phyloP scores from a whole-genome alignment of 345 rosid genomes.

The Lepidium sativum region DNA sequence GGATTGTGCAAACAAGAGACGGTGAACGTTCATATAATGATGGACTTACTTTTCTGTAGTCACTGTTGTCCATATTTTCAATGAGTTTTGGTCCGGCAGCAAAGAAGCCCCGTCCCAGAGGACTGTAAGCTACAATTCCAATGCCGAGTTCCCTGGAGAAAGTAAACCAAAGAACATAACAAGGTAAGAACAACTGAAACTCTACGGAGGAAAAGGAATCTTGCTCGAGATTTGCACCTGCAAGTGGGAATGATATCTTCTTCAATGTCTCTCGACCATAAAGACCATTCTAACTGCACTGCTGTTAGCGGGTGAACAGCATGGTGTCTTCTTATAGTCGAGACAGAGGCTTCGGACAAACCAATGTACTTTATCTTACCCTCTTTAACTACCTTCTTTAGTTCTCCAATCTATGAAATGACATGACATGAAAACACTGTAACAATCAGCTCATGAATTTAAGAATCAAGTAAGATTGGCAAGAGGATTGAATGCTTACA shows the following conservation, averaged over 20 bases:
- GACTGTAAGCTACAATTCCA: slow-evolving; percentile 62
- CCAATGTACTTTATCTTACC: slow-evolving; percentile 61
- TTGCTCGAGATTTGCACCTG: neutral
- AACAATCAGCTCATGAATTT: neutral
- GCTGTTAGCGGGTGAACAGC: slow-evolving; percentile 52
- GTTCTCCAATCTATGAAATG: slow-evolving; percentile 30
- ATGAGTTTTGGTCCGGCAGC: slow-evolving; percentile 39
- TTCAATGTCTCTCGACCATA: slow-evolving; percentile 63
- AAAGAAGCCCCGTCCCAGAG: slow-evolving; percentile 55
- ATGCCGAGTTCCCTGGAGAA: slow-evolving; percentile 56
- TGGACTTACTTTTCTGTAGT: slow-evolving; percentile 34
- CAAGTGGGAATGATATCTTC: slow-evolving; percentile 37
- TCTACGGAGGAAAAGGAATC: neutral
- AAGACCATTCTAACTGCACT: slow-evolving; percentile 58
- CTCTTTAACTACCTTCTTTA: slow-evolving; percentile 57
- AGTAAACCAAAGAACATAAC: neutral
- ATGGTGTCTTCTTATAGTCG: slow-evolving; percentile 60
- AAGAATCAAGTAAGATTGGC: neutral
- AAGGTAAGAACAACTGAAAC: neutral
- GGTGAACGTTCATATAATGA: neutral
- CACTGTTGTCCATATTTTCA: slow-evolving; percentile 29
- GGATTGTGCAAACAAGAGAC: neutral
- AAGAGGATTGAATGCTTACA: slow-evolving; percentile 9
- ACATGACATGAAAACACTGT: neutral
- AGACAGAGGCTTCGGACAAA: slow-evolving; percentile 61